Evolutionary conservation across 1,284 basidiomycete genomes (phyloP).

Genomic region (Cryptococcus hybrid): DNA sequence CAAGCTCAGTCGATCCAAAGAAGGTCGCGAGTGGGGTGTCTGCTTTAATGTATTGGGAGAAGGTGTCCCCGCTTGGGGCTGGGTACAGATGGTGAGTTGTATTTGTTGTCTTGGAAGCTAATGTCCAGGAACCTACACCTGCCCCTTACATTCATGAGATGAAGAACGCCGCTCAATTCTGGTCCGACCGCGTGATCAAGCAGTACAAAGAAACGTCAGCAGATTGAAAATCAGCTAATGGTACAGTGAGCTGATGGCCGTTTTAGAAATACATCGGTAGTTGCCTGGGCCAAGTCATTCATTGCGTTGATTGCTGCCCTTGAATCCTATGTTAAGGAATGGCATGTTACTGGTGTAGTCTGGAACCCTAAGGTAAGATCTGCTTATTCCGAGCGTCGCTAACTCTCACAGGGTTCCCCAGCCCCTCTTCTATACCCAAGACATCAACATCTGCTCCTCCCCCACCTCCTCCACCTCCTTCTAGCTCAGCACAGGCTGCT

Average conservation of each 20-base stretch:
- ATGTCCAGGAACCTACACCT: slow-evolving; percentile 70
- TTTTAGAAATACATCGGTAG: slow-evolving; percentile 76
- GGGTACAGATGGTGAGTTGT: slow-evolving; percentile 72
- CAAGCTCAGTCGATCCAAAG: slow-evolving; percentile 62
- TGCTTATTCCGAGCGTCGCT: background rate
- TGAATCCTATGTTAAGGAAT: slow-evolving; percentile 79
- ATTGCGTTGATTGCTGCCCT: slow-evolving; percentile 71
- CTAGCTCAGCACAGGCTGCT: slow-evolving; percentile 51
- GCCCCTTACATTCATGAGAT: slow-evolving; percentile 78
- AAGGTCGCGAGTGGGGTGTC: slow-evolving; percentile 75
- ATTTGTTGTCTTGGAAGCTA: background rate
- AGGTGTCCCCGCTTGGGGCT: slow-evolving; percentile 82
- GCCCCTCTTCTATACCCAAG: slow-evolving; percentile 58
- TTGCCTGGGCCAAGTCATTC: slow-evolving; percentile 83
- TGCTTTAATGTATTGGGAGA: slow-evolving; percentile 81
- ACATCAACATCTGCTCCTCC: slow-evolving; percentile 51
- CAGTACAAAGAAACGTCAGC: slow-evolving; percentile 87
- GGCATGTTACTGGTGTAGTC: slow-evolving; percentile 79
- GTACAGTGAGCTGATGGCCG: background rate
- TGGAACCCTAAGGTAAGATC: slow-evolving; percentile 80
- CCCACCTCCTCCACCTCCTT: slow-evolving; percentile 59
- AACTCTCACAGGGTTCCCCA: slow-evolving; percentile 59
- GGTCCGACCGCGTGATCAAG: slow-evolving; percentile 86
- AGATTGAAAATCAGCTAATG: background rate
- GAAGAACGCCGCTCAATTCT: slow-evolving; percentile 87